These are phyloP conservation scores for Phytopythium montanum DNA, from an alignment of 352 stramenopile genomes.

Conservation along the genomic window DNA sequence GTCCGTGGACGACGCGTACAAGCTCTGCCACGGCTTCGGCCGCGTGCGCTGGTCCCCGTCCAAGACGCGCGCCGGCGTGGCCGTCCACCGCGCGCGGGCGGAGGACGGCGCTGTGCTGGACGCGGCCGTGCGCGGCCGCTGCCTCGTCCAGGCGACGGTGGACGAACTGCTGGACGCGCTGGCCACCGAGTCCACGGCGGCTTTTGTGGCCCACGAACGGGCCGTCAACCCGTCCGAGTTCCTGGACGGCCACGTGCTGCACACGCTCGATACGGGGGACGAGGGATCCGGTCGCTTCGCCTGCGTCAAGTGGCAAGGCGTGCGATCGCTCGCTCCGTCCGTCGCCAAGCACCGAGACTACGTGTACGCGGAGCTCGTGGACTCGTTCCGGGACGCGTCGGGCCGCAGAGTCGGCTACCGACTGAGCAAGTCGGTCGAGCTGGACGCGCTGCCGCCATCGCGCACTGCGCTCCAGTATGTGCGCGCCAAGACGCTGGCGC, in stretches of 20 bases:
- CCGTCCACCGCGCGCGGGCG: slow-evolving; percentile 60
- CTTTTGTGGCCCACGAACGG: slow-evolving; percentile 64
- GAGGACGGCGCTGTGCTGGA: slow-evolving; percentile 64
- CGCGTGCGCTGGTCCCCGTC: slow-evolving; percentile 67
- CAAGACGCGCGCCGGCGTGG: slow-evolving; percentile 60
- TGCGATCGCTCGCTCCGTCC: slow-evolving; percentile 67
- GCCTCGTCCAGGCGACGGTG: slow-evolving; percentile 70
- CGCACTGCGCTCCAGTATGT: slow-evolving; percentile 59
- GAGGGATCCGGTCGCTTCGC: slow-evolving; percentile 60
- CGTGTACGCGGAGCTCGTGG: slow-evolving; percentile 81
- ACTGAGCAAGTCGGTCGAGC: slow-evolving; percentile 69
- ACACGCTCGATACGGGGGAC: slow-evolving; percentile 67
- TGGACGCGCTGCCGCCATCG: slow-evolving; percentile 41
- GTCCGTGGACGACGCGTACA: slow-evolving; percentile 78
- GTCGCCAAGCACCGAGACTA: slow-evolving; percentile 79
- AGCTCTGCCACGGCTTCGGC: slow-evolving; percentile 73
- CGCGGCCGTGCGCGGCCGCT: slow-evolving; percentile 65
- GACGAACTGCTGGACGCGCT: slow-evolving; percentile 75
- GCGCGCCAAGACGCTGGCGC: slow-evolving; percentile 66
- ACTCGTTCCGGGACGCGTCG: slow-evolving; percentile 66
- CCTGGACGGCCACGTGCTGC: slow-evolving; percentile 72
- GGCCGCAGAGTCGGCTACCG: slow-evolving; percentile 65
- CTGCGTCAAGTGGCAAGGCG: slow-evolving; percentile 80
- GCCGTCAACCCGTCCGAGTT: slow-evolving; percentile 72
- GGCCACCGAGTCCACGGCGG: slow-evolving; percentile 62